These are phyloP conservation scores for Tuber magnatum DNA, from an alignment of 495 filamentous ascomycete genomes.

Conservation along the genomic window DNA sequence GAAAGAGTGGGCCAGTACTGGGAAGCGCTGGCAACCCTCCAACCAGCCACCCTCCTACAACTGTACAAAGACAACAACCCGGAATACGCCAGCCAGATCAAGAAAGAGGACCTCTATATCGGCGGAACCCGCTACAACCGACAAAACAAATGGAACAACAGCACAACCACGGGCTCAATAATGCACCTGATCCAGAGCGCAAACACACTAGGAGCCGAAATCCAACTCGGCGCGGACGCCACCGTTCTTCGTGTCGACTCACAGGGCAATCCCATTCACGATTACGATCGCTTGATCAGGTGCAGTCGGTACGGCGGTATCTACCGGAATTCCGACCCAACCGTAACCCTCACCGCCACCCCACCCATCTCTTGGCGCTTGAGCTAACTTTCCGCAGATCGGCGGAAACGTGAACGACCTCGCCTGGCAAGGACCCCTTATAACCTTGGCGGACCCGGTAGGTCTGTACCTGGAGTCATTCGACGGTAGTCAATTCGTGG, in stretches of 20 bases:
- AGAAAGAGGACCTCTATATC: slow-evolving; percentile 11
- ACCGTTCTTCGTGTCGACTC: slow-evolving; percentile 19
- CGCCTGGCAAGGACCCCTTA: background rate
- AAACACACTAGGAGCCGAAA: slow-evolving; percentile 15
- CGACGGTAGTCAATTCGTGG: slow-evolving; percentile 13
- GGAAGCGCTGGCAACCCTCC: slow-evolving; percentile 5
- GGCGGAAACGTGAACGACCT: slow-evolving; percentile 15
- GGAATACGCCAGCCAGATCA: slow-evolving; percentile 14
- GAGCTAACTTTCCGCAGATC: slow-evolving; percentile 11
- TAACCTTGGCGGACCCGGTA: slow-evolving; percentile 17
- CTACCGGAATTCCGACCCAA: slow-evolving; percentile 14
- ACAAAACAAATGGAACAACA: slow-evolving; percentile 14
- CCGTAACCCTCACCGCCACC: slow-evolving; percentile 6
- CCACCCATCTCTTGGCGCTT: background rate
- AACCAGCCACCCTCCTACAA: slow-evolving; percentile 10
- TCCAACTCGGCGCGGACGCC: slow-evolving; percentile 12
- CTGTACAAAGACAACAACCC: slow-evolving; percentile 20
- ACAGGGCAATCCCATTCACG: slow-evolving; percentile 6
- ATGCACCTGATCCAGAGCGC: slow-evolving; percentile 14
- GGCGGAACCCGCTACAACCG: background rate
- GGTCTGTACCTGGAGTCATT: slow-evolving; percentile 15
- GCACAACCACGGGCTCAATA: slow-evolving; percentile 9
- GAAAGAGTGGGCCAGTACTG: slow-evolving; percentile 12
- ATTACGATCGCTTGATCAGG: slow-evolving; percentile 12
- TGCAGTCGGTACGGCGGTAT: slow-evolving; percentile 16